Evolutionary conservation across 441 rosid species (phyloP).

Genomic region (Adansonia rubrostipa): DNA sequence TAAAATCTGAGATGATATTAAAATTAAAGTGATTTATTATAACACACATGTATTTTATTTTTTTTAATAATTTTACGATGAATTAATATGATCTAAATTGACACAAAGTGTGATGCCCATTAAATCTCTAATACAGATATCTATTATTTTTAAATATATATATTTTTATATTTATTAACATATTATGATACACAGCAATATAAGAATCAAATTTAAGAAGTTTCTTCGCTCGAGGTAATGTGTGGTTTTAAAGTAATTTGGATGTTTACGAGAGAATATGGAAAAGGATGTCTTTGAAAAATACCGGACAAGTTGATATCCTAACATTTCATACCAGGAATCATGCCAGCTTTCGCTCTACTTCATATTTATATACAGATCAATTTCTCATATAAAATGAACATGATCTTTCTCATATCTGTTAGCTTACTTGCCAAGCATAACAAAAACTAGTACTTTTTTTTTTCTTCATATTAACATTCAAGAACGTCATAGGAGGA

Average conservation of each 20-base stretch:
- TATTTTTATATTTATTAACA: too few species aligned
- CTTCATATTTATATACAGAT: not conserved
- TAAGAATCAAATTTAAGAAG: too few species aligned
- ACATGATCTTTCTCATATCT: constrained; percentile 23
- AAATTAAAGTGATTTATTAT: too few species aligned
- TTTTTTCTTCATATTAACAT: not conserved
- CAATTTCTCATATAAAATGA: not conserved
- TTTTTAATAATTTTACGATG: too few species aligned
- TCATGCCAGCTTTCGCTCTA: not conserved
- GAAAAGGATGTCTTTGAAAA: not conserved
- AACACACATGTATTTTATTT: too few species aligned
- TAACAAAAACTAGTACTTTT: not conserved
- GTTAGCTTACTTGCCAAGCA: constrained; percentile 8
- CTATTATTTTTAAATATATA: too few species aligned
- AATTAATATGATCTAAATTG: too few species aligned
- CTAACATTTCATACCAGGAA: not conserved
- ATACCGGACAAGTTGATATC: not conserved
- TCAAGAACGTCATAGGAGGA: not conserved
- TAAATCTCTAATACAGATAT: too few species aligned
- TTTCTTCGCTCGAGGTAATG: too few species aligned
- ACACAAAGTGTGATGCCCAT: too few species aligned
- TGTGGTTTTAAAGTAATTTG: not conserved
- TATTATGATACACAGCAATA: too few species aligned
- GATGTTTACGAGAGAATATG: not conserved
- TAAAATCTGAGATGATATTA: too few species aligned